Evolutionary conservation across 2,329 filamentous ascomycete species (phyloP).

Genomic region (Xylaria sp.): DNA sequence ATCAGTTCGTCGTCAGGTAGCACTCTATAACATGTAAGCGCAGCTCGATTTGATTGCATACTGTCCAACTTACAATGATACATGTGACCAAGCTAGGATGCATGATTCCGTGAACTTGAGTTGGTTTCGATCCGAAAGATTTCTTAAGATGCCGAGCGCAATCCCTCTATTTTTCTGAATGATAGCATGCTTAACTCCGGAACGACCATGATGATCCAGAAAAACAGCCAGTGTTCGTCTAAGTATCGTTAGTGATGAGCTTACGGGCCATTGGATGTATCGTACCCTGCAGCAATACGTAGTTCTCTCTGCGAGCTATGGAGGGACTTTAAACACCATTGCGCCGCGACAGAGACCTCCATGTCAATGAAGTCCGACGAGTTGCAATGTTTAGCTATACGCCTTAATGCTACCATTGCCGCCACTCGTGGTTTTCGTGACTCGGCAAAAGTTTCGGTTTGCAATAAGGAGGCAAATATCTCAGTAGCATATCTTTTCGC

Average conservation of each 20-base stretch:
- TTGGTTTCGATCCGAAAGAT: slow-evolving; percentile 75
- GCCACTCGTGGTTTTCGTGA: slow-evolving; percentile 73
- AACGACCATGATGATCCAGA: slow-evolving; percentile 59
- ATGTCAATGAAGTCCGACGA: slow-evolving; percentile 72
- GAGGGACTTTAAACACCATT: slow-evolving; percentile 84
- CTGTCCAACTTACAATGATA: slow-evolving; percentile 70
- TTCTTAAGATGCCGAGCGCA: slow-evolving; percentile 76
- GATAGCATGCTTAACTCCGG: slow-evolving; percentile 54
- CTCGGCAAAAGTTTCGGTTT: slow-evolving; percentile 59
- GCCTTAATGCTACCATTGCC: slow-evolving; percentile 77
- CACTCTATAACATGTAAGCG: slow-evolving; percentile 57
- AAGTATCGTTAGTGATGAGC: slow-evolving; percentile 38
- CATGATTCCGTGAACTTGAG: slow-evolving; percentile 81
- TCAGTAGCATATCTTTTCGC: slow-evolving; percentile 55
- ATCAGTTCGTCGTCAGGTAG: slow-evolving; percentile 86
- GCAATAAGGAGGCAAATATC: slow-evolving; percentile 60
- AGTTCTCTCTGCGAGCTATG: slow-evolving; percentile 88
- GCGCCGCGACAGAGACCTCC: slow-evolving; percentile 73
- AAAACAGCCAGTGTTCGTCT: slow-evolving; percentile 75
- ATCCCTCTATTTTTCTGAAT: slow-evolving; percentile 74
- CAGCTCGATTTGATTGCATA: slow-evolving; percentile 15
- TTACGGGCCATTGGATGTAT: slow-evolving; percentile 34
- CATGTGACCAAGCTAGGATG: slow-evolving; percentile 85
- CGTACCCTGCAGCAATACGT: slow-evolving; percentile 79
- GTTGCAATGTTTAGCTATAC: slow-evolving; percentile 74